Evolutionary conservation across 2,329 filamentous ascomycete genomes (phyloP).

Genomic region (Cladosporium austrohemisphaericum): DNA sequence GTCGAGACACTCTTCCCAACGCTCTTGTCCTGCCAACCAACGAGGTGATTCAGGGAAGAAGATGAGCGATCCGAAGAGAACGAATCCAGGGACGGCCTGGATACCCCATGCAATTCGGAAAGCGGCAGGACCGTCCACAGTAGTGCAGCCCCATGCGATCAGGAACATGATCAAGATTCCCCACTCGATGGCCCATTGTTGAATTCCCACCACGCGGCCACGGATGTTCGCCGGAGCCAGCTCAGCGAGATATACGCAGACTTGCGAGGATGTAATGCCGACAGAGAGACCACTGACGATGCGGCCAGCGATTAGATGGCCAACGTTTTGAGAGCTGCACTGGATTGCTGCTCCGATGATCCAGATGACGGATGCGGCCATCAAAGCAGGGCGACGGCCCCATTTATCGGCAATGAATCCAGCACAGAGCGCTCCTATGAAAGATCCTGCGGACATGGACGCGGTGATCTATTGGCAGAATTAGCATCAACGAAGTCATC

Average conservation of each 20-base stretch:
- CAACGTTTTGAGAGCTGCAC: constrained; percentile 59
- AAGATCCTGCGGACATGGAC: constrained; percentile 68
- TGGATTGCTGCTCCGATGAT: constrained; percentile 58
- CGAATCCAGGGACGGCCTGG: constrained; percentile 39
- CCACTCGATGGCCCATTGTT: constrained; percentile 68
- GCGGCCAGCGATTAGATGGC: constrained; percentile 67
- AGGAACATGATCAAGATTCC: constrained; percentile 66
- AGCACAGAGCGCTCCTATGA: constrained; percentile 58
- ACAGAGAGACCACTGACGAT: constrained; percentile 67
- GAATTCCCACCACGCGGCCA: constrained; percentile 63
- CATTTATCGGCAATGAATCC: constrained; percentile 56
- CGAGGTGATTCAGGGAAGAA: constrained; percentile 44
- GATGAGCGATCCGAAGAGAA: constrained; percentile 39
- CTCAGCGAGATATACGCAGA: constrained; percentile 62
- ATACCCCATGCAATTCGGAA: constrained; percentile 51
- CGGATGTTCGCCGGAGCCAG: constrained; percentile 54
- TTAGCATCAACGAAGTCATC: too few species aligned
- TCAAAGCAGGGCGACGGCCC: constrained; percentile 52
- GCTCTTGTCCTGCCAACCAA: constrained; percentile 45
- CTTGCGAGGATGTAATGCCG: constrained; percentile 66
- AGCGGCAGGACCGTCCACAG: constrained; percentile 41
- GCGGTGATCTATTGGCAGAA: constrained; percentile 52
- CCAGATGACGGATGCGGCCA: constrained; percentile 42
- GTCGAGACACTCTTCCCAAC: constrained; percentile 42
- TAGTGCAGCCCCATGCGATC: constrained; percentile 60